phyloP scores from a whole-genome alignment of 805 yeast genomes.

The Nakazawaea molendinolei region DNA sequence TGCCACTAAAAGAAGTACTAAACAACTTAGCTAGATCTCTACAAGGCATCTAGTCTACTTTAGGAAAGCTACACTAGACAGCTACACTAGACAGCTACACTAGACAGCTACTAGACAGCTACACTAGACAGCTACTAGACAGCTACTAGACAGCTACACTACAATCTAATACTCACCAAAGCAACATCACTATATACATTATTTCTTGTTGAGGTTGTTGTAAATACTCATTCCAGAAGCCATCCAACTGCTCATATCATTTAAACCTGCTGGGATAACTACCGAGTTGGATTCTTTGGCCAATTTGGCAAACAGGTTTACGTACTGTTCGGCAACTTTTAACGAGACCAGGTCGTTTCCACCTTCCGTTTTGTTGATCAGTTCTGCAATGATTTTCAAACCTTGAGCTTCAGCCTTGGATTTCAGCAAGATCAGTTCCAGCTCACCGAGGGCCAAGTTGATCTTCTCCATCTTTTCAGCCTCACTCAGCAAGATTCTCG shows the following conservation, averaged over 20 bases:
- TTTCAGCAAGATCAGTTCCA: constrained; percentile 57
- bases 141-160: background rate
- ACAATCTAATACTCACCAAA: background rate
- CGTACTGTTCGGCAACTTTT: constrained; percentile 79
- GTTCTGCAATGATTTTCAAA: constrained; percentile 54
- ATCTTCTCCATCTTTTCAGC: constrained; percentile 56
- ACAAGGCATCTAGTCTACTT: too few relatives aligned
- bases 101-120: too few relatives aligned
- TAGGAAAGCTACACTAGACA: too few relatives aligned
- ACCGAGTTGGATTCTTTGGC: constrained; percentile 80
- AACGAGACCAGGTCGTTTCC: constrained; percentile 72
- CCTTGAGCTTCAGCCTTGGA: constrained; percentile 75
- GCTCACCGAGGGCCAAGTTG: constrained; percentile 69
- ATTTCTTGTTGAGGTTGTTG: constrained; percentile 36
- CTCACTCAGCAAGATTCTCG: constrained; percentile 70
- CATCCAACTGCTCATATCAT: constrained; percentile 67
- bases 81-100: too few relatives aligned
- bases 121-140: too few relatives aligned
- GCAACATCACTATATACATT: constrained; percentile 1
- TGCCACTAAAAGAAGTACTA: too few relatives aligned
- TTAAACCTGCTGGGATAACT: constrained; percentile 69
- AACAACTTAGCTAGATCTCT: too few relatives aligned
- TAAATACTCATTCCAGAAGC: constrained; percentile 73
- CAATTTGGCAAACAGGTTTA: constrained; percentile 72
- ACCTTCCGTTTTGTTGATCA: constrained; percentile 61